These are phyloP conservation scores for Colletotrichum sansevieriae DNA, from an alignment of 2,329 filamentous ascomycete genomes.

Conservation along the genomic window DNA sequence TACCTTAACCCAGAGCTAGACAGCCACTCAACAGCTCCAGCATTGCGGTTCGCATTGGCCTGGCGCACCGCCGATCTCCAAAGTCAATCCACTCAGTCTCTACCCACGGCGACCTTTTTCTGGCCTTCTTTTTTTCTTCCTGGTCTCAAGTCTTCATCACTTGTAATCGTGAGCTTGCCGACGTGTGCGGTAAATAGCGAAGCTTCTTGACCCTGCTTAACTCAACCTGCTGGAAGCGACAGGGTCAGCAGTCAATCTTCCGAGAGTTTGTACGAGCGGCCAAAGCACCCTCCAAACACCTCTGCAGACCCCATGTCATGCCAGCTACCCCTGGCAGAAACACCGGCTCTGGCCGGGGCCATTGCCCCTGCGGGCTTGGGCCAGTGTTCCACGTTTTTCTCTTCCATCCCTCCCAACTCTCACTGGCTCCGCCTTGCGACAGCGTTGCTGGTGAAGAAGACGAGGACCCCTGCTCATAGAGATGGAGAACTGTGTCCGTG, in stretches of 20 bases:
- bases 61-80: constrained; percentile 12
- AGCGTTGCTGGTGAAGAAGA: constrained; percentile 2
- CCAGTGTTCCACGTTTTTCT: constrained; percentile 28
- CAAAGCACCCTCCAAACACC: constrained; percentile 25
- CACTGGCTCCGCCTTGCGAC: constrained; percentile 11
- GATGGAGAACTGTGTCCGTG: constrained; percentile 14
- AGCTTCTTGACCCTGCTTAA: constrained; percentile 1
- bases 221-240: background rate
- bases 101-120: background rate
- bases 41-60: constrained; percentile 14
- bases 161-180: background rate
- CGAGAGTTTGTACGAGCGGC: constrained; percentile 23
- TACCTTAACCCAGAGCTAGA: background rate
- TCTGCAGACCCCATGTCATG: background rate
- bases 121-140: background rate
- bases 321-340: constrained; percentile 26
- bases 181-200: background rate
- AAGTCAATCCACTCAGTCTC: constrained; percentile 13
- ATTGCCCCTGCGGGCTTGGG: constrained; percentile 12
- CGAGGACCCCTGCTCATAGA: background rate
- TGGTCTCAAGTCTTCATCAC: background rate
- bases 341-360: constrained; percentile 30
- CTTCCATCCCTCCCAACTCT: background rate
- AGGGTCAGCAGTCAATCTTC: constrained; percentile 3
- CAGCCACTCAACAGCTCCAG: background rate